These are phyloP conservation scores for Fonsecaea pugnacius DNA, from an alignment of 2,329 filamentous ascomycete species.

Conservation along the genomic window DNA sequence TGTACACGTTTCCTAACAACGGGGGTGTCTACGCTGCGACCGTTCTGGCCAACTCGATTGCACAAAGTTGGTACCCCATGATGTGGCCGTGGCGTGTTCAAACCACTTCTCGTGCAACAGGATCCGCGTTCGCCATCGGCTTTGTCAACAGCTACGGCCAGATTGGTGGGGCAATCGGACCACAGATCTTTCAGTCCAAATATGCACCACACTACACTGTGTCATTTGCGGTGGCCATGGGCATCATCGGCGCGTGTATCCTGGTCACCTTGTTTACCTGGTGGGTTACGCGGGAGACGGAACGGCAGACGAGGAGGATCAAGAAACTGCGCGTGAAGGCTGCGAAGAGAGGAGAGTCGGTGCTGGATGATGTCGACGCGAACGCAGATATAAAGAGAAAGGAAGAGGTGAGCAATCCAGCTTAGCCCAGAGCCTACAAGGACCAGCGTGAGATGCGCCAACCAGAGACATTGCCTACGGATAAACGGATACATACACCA, in stretches of 20 bases:
- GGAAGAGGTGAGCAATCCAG: constrained; percentile 1
- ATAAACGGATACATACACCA: neutral
- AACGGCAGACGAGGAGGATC: constrained; percentile 51
- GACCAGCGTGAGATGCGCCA: neutral
- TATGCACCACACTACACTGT: constrained; percentile 53
- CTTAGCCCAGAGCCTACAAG: neutral
- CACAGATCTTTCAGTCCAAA: constrained; percentile 52
- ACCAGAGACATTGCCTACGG: neutral
- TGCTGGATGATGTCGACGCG: constrained; percentile 52
- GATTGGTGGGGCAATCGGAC: constrained; percentile 54
- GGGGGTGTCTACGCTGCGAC: constrained; percentile 56
- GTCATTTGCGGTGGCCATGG: constrained; percentile 53
- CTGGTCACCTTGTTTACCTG: constrained; percentile 50
- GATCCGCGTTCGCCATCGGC: constrained; percentile 56
- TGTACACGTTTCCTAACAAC: constrained; percentile 52
- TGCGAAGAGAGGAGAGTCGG: constrained; percentile 47
- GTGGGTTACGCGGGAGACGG: constrained; percentile 53
- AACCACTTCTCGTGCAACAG: constrained; percentile 54
- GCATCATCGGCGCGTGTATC: constrained; percentile 50
- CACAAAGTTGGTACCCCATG: constrained; percentile 53
- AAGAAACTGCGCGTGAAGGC: constrained; percentile 51
- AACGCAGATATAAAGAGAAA: constrained; percentile 43
- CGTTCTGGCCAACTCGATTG: constrained; percentile 50
- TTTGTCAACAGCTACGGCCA: constrained; percentile 58
- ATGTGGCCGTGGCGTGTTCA: constrained; percentile 61